phyloP scores from a whole-genome alignment of 257 asterid species.

The Schizonepeta tenuifolia region DNA sequence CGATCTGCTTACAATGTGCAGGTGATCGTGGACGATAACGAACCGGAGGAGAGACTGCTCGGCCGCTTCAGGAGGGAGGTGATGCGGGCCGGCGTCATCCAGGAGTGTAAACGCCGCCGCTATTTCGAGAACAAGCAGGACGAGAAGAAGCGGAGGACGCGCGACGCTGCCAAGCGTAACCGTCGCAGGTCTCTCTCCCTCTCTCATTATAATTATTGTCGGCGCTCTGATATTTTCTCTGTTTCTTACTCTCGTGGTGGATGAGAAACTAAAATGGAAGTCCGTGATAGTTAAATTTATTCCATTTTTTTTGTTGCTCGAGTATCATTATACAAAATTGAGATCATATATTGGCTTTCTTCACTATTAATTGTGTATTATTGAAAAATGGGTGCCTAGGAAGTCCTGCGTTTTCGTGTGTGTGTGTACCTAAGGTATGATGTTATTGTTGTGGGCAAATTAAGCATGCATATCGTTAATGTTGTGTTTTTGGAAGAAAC shows the following conservation, averaged over 20 bases:
- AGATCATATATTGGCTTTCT: background rate
- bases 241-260: background rate
- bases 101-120: slow-evolving; percentile 82
- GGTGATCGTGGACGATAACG: slow-evolving; percentile 80
- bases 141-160: slow-evolving; percentile 72
- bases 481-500: background rate
- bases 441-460: no score
- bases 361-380: background rate
- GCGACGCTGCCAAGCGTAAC: slow-evolving; percentile 91
- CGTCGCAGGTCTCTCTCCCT: slow-evolving; percentile 61
- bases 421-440: no score
- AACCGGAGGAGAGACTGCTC: slow-evolving; percentile 84
- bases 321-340: background rate
- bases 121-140: slow-evolving; percentile 84
- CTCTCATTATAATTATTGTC: background rate
- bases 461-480: background rate
- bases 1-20: slow-evolving; percentile 75
- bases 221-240: background rate
- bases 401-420: background rate
- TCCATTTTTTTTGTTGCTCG: background rate
- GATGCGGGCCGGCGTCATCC: slow-evolving; percentile 85
- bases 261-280: background rate
- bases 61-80: slow-evolving; percentile 90
- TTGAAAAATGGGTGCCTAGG: slow-evolving; percentile 18
- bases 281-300: background rate